These are phyloP conservation scores for Dunaliella sp. DNA, from an alignment of 139 green algal genomes.

Conservation along the genomic window DNA sequence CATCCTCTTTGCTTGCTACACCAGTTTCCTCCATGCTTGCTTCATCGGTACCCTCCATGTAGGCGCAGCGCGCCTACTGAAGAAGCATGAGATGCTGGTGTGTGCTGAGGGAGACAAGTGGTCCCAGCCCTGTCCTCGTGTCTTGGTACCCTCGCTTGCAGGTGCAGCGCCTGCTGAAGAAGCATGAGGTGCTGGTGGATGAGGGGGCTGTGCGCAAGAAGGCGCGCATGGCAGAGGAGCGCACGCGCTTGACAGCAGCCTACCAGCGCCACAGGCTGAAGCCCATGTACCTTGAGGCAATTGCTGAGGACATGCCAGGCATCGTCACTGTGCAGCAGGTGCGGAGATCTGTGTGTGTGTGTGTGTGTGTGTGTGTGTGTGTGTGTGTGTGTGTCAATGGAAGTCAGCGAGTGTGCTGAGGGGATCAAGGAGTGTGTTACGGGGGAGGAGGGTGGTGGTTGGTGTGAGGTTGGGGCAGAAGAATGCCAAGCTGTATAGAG, in stretches of 20 bases:
- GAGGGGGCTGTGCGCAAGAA: background rate
- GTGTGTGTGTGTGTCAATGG: background rate
- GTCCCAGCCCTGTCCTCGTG: too few species aligned
- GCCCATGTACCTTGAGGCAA: conserved; percentile 23
- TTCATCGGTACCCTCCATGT: too few species aligned
- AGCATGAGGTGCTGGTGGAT: conserved; percentile 20
- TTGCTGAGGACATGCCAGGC: conserved; percentile 29
- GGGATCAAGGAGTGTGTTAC: too few species aligned
- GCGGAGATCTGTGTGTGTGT: background rate
- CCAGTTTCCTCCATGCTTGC: background rate
- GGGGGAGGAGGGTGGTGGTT: too few species aligned
- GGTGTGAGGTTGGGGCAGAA: too few species aligned
- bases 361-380: background rate
- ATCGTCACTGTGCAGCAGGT: conserved; percentile 33
- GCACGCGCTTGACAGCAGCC: conserved; percentile 12
- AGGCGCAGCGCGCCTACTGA: conserved; percentile 30
- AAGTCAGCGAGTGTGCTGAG: too few species aligned
- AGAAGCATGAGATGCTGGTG: conserved; percentile 18
- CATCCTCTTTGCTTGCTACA: too few species aligned
- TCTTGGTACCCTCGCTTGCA: background rate
- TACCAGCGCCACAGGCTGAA: conserved; percentile 15
- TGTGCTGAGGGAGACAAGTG: too few species aligned
- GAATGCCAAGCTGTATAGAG: too few species aligned
- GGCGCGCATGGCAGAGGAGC: conserved; percentile 14
- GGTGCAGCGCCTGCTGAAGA: conserved; percentile 27